These are phyloP conservation scores for Nakataea oryzae DNA, from an alignment of 2,329 filamentous ascomycete genomes.

Conservation along the genomic window DNA sequence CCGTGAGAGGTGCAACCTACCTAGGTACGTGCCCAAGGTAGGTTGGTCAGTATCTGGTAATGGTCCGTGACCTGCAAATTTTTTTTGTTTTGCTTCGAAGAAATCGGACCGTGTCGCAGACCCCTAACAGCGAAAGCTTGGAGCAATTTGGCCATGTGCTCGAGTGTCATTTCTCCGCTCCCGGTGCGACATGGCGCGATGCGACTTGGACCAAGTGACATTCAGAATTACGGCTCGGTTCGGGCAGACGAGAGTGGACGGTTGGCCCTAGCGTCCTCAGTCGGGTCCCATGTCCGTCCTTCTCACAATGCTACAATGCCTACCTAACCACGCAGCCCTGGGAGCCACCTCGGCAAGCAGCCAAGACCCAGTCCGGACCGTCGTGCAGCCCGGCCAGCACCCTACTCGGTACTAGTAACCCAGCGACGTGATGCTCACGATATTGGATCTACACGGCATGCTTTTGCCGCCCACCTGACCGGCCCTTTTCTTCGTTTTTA, in stretches of 20 bases:
- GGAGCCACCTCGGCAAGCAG: too few species aligned
- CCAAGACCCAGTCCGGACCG: not conserved
- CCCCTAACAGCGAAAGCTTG: not conserved
- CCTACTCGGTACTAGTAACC: too few species aligned
- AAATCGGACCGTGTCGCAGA: not conserved
- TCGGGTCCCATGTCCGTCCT: not conserved
- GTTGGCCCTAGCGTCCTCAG: not conserved
- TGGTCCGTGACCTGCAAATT: not conserved
- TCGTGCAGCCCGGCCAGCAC: too few species aligned
- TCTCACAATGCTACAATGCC: too few species aligned
- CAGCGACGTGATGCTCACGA: too few species aligned
- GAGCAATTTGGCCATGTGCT: conserved; percentile 1
- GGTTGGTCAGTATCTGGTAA: not conserved
- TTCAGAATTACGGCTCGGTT: not conserved
- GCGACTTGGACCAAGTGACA: not conserved
- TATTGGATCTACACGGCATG: not conserved
- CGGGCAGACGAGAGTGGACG: not conserved
- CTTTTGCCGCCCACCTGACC: not conserved
- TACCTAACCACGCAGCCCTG: not conserved
- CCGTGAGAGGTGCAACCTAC: too few species aligned
- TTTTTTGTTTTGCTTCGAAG: not conserved
- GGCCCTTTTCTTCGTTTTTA: not conserved
- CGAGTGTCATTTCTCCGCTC: conserved; percentile 3
- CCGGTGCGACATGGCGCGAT: conserved; percentile 1
- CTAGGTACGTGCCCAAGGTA: too few species aligned